Base-by-base conservation (phyloP, 2,329 filamentous ascomycete genomes). In the Beauveria rudraprayagi region DNA sequence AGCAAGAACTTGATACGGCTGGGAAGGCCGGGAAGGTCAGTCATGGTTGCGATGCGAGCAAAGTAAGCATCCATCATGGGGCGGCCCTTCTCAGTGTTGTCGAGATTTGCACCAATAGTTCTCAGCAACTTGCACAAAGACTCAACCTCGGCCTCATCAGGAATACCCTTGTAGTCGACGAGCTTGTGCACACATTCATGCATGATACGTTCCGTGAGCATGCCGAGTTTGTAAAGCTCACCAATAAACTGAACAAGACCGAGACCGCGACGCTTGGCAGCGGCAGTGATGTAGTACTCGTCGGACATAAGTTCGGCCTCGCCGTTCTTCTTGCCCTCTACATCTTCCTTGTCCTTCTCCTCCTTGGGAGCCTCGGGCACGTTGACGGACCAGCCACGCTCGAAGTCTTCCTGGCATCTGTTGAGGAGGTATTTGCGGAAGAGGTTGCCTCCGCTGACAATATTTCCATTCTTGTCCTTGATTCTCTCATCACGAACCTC, bases 401-500 rank as follows among this genome's bases (percentile, higher is more conserved):
- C 93, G 72, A 99, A 99, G 74, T 99, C 94, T 73, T 97, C 92
- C 76, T 99, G 94, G 76, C 94, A 99, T 69, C 94, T 87, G 81
- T 97, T 99, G 72, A 99, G 89, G 40, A 99, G 84, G 75, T 99
- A 99, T 78, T 99, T 99, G 70, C 94, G 86, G 91, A 99, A 99
- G 34, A 99, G 80, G 66, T 90, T 92, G 68, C 94, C 94, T 68
- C 94, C 94, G 66, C 89, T 90, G 66, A 97, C 92, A 61, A 96
- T 85, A 62, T 92, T 88, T 68, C 90, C 91, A 64, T 83, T 84
- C 83, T 91, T 96, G 79, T 99, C 94, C 67, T 86, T 87, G 75
- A 99, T 95, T 64, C 87, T 93, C 78, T 97, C 92, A 69, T 99
- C 94, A 69, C 92, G 91, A 72, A 99, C 95, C 53, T 97, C 93